A percentile compares a stretch with the other conserved stretches of the same genome.
phyloP scores from a whole-genome alignment of 1,284 basidiomycete genomes.

The Moniliophthora roreri region DNA sequence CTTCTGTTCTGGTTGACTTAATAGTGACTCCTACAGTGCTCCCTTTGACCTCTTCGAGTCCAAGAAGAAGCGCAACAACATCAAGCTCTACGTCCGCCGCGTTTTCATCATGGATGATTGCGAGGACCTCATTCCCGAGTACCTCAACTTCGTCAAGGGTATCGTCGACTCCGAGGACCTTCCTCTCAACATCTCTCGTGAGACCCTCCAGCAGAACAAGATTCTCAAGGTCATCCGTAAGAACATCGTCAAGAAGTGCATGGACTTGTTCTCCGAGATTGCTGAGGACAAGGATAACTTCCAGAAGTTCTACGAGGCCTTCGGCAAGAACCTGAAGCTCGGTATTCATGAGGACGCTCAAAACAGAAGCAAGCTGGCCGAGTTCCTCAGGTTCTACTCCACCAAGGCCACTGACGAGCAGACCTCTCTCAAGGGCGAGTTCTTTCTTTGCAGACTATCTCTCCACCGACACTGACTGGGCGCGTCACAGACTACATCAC shows the following conservation, averaged over 20 bases:
- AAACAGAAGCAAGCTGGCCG: conserved; percentile 99
- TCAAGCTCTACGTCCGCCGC: conserved; percentile 99
- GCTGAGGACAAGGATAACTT: conserved; percentile 99
- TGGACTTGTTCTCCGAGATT: conserved; percentile 95
- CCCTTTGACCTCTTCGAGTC: conserved; percentile 99
- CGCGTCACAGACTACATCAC: conserved; percentile 88
- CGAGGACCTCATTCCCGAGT: conserved; percentile 99
- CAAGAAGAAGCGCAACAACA: conserved; percentile 99
- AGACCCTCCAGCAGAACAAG: conserved; percentile 99
- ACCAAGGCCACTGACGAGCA: conserved; percentile 94
- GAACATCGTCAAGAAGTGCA: conserved; percentile 98
- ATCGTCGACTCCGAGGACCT: conserved; percentile 99
- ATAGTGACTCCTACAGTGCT: conserved; percentile 52
- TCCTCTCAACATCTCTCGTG: conserved; percentile 99
- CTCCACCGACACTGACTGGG: conserved; percentile 8
- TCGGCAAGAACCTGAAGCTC: conserved; percentile 98
- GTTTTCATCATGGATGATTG: conserved; percentile 99
- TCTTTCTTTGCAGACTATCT: background rate
- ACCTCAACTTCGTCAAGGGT: conserved; percentile 99
- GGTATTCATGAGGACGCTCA: conserved; percentile 99
- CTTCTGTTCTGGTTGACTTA: conserved; percentile 13
- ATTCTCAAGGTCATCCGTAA: conserved; percentile 99
- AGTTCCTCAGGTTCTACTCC: conserved; percentile 98
- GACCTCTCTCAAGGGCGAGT: conserved; percentile 89
- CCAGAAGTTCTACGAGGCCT: conserved; percentile 94